Percentiles rank a stretch among this genome's conserved stretches.
Evolutionary conservation across 2,329 filamentous ascomycete species (phyloP).

Genomic region (Fusarium odoratissimum): DNA sequence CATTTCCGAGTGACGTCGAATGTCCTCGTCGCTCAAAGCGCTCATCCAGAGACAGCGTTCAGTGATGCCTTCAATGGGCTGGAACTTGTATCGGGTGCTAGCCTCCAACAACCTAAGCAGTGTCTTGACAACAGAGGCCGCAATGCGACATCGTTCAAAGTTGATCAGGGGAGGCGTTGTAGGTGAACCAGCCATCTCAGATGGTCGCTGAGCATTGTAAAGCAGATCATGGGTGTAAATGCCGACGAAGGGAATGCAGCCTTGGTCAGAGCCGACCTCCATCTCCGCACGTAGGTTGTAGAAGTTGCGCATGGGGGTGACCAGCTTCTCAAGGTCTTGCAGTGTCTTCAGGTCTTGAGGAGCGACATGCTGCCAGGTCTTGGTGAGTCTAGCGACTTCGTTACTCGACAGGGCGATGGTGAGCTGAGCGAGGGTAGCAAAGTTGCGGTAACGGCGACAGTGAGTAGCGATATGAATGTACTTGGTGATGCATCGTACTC

Average conservation of each 20-base stretch:
- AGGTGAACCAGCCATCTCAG: conserved; percentile 76
- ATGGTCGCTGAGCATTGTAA: conserved; percentile 83
- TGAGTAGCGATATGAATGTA: conserved; percentile 84
- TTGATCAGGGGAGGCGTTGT: conserved; percentile 78
- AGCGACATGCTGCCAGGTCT: conserved; percentile 79
- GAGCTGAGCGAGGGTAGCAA: conserved; percentile 85
- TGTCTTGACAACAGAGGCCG: conserved; percentile 82
- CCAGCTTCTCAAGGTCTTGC: conserved; percentile 75
- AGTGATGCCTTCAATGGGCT: conserved; percentile 79
- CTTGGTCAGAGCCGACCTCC: conserved; percentile 74
- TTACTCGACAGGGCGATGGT: conserved; percentile 80
- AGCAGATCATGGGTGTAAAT: conserved; percentile 87
- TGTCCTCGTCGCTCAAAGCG: conserved; percentile 80
- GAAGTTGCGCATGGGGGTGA: conserved; percentile 83
- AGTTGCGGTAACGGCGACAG: conserved; percentile 81
- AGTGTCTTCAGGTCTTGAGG: conserved; percentile 73
- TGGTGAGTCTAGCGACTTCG: conserved; percentile 74
- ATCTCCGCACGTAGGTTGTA: conserved; percentile 81
- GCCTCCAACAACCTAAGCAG: conserved; percentile 82
- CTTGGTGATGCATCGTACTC: conserved; percentile 81
- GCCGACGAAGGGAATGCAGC: conserved; percentile 86
- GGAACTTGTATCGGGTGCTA: conserved; percentile 78
- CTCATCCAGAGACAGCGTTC: conserved; percentile 89
- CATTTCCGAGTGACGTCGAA: conserved; percentile 65
- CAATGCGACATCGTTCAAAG: conserved; percentile 83